These are phyloP conservation scores for Kazachstania viticola DNA, from an alignment of 805 yeast species.

Conservation along the genomic window DNA sequence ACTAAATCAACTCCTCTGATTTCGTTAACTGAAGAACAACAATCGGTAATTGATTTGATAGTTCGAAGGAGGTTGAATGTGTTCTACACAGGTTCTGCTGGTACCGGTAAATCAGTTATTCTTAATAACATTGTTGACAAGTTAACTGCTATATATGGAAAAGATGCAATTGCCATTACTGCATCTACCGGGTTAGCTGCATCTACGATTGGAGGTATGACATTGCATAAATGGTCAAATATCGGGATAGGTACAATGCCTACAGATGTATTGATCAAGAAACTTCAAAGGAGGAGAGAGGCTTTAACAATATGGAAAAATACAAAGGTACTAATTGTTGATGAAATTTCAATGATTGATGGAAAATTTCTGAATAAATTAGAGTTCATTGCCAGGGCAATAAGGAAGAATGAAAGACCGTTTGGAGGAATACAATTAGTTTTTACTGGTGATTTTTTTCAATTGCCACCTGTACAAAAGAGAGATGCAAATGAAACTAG, in stretches of 20 bases:
- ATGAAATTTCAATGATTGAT: slow-evolving; percentile 92
- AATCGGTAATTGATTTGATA: slow-evolving; percentile 39
- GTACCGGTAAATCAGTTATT: slow-evolving; percentile 76
- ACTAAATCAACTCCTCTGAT: slow-evolving; percentile 1
- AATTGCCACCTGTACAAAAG: slow-evolving; percentile 77
- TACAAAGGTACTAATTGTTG: slow-evolving; percentile 66
- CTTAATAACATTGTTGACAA: slow-evolving; percentile 50
- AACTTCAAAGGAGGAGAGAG: slow-evolving; percentile 11
- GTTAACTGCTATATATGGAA: slow-evolving; percentile 33
- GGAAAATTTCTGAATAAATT: slow-evolving; percentile 66
- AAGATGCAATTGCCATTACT: slow-evolving; percentile 62
- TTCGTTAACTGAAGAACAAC: slow-evolving; percentile 38
- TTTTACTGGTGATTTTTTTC: slow-evolving; percentile 92
- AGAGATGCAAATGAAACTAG: slow-evolving; percentile 25
- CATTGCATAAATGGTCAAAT: slow-evolving; percentile 78
- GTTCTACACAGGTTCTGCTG: slow-evolving; percentile 77
- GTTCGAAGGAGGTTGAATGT: slow-evolving; percentile 41
- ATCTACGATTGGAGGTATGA: slow-evolving; percentile 81
- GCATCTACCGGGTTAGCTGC: slow-evolving; percentile 98
- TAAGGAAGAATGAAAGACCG: slow-evolving; percentile 43
- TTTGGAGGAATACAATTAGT: slow-evolving; percentile 93
- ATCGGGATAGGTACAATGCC: slow-evolving; percentile 64
- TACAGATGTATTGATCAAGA: slow-evolving; percentile 29
- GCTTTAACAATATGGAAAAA: slow-evolving; percentile 41
- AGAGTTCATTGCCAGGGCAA: slow-evolving; percentile 50